Evolutionary conservation across 805 yeast species (phyloP), one percentile per base, ranked within the genome.

Genomic region (Wickerhamia fluorescens): DNA sequence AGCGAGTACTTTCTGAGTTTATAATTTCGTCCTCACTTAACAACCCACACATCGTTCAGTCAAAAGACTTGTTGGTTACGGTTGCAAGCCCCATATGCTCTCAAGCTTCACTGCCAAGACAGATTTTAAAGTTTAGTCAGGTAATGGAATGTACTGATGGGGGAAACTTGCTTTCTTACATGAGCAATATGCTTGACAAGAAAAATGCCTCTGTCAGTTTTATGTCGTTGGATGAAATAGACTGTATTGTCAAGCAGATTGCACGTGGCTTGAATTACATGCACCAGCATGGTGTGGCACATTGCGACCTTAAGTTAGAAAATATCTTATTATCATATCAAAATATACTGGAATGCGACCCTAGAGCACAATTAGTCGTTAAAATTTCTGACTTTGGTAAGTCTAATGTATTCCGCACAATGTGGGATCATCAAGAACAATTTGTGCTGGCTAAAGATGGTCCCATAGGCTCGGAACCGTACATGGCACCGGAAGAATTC

Each of bases 201-300:
- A 14, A 28, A 9, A 29, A 33, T 23, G n/a, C 31, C 6, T 33
- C 29, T 7, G 32, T 45, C 5, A 16, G 35, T 5, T 41, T 36
- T 33, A 37, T 57, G 32, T 33, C 50, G n/a, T 30, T 53, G 3
- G 58, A 53, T 11, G 96, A 88, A 51, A 76, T 89, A 19, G 96
- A 88, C 54, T 88, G 96, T 54, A 83, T 82, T 47, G 73, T 86
- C 62, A 87, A 87, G 49, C 96, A 88, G 52, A 70, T 86, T 20
- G 60, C 88, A 38, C 74, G 78, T 40, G 96, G 95, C 2, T 70
- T 88, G 17, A 70, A 76, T 16, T 86, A 82, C 53, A 78, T 89
- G 78, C 96, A 88, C 54, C 71, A 76, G 7, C 87, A 80, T 55
- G 96, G 96, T 19, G 89, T 88, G 17, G 89, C 96, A 1, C 96